These are phyloP conservation scores for Alternaria sp. DNA, from an alignment of 2,329 filamentous ascomycete species.

Conservation along the genomic window DNA sequence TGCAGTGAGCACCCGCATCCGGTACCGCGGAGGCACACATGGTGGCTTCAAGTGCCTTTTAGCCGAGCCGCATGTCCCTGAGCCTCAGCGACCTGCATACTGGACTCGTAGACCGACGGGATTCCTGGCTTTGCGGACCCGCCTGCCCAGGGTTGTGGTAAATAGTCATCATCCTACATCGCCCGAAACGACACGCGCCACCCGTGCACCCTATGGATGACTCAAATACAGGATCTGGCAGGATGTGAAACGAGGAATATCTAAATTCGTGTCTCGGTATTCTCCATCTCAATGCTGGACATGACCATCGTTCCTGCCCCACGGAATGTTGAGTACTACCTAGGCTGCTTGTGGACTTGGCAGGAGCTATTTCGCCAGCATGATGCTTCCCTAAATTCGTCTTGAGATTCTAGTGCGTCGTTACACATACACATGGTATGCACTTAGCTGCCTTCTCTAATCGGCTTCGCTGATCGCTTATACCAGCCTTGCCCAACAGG, in stretches of 20 bases:
- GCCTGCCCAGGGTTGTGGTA: neutral
- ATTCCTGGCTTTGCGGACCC: neutral
- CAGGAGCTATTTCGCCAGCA: neutral
- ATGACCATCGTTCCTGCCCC: neutral
- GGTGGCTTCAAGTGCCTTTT: conserved; percentile 12
- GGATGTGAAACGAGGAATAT: neutral
- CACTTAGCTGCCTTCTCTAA: neutral
- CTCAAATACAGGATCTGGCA: neutral
- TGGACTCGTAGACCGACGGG: neutral
- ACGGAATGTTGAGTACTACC: neutral
- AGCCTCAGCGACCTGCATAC: conserved; percentile 14
- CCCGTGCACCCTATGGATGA: neutral
- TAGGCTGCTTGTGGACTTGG: neutral
- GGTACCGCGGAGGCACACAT: conserved; percentile 6
- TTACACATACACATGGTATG: neutral
- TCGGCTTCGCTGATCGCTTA: neutral
- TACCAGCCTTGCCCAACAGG: neutral
- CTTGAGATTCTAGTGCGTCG: neutral
- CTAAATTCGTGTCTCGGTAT: neutral
- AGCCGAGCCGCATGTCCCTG: conserved; percentile 10
- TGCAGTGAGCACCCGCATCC: conserved; percentile 4
- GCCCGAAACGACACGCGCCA: conserved; percentile 4
- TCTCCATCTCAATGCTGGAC: neutral
- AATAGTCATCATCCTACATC: neutral
- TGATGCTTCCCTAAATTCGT: neutral